These are phyloP conservation scores for Penicillium sp. DNA, from an alignment of 2,329 filamentous ascomycete species.

Conservation along the genomic window DNA sequence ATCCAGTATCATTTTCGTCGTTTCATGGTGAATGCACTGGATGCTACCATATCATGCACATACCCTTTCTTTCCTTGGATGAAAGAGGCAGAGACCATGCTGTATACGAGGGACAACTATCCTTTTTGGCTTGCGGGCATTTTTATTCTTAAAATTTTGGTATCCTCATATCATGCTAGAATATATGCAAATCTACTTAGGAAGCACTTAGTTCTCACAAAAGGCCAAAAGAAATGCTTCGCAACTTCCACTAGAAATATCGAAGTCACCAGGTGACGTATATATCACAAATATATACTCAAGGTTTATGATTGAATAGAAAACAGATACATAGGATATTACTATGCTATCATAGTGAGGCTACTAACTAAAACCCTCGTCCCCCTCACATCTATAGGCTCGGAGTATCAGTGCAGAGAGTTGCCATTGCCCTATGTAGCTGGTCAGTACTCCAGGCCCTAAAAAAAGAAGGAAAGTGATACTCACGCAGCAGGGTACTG, in stretches of 20 bases:
- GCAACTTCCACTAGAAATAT: not conserved
- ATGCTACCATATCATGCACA: not conserved
- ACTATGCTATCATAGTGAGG: not conserved
- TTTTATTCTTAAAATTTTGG: not conserved
- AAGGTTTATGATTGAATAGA: too few relatives aligned
- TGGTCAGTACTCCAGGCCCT: not conserved
- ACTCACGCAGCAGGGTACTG: slow-evolving; percentile 3
- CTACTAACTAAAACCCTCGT: not conserved
- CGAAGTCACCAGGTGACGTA: not conserved
- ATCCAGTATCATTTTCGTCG: not conserved
- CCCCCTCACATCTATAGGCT: not conserved
- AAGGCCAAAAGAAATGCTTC: not conserved
- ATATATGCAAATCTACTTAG: not conserved
- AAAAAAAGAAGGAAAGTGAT: not conserved
- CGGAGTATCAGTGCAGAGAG: not conserved
- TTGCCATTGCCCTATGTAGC: not conserved
- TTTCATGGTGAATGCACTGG: not conserved
- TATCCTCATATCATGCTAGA: not conserved
- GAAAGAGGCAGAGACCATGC: not conserved
- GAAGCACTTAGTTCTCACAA: not conserved
- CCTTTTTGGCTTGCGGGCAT: not conserved
- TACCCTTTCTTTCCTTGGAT: not conserved
- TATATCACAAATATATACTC: too few relatives aligned
- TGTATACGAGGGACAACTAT: not conserved
- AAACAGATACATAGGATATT: too few relatives aligned